Evolutionary conservation across 306 rosid species (phyloP).

Genomic region (Hylodesmum podocarpum): DNA sequence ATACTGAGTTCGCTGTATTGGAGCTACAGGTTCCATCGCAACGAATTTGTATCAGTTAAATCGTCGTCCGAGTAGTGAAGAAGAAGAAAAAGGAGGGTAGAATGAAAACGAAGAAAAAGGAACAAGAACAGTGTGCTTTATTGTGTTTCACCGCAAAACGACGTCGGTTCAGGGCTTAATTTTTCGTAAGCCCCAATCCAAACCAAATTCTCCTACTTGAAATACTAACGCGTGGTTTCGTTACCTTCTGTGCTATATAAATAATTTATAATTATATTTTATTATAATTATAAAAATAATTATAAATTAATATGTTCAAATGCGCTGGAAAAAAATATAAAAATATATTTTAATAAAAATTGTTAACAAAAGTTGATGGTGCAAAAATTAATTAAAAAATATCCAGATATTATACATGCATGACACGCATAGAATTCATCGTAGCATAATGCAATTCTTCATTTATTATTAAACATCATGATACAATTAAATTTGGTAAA

Average conservation of each 20-base stretch:
- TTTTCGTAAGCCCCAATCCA: neutral
- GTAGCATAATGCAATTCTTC: too few species aligned
- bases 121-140: neutral
- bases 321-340: too few species aligned
- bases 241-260: too few species aligned
- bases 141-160: neutral
- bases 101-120: too few species aligned
- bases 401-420: neutral
- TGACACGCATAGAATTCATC: too few species aligned
- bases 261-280: too few species aligned
- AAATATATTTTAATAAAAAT: too few species aligned
- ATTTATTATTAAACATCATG: too few species aligned
- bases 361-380: neutral
- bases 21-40: conserved; percentile 41
- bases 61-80: neutral
- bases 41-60: neutral
- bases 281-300: too few species aligned
- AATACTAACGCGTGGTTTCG: too few species aligned
- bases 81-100: neutral
- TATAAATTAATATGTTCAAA: too few species aligned
- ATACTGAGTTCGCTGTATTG: conserved; percentile 66
- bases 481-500: too few species aligned
- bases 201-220: neutral
- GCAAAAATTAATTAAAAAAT: neutral
- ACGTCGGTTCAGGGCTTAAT: neutral